Evolutionary conservation across 129 eudicot species (phyloP).

Genomic region (Pulicaria dysenterica): DNA sequence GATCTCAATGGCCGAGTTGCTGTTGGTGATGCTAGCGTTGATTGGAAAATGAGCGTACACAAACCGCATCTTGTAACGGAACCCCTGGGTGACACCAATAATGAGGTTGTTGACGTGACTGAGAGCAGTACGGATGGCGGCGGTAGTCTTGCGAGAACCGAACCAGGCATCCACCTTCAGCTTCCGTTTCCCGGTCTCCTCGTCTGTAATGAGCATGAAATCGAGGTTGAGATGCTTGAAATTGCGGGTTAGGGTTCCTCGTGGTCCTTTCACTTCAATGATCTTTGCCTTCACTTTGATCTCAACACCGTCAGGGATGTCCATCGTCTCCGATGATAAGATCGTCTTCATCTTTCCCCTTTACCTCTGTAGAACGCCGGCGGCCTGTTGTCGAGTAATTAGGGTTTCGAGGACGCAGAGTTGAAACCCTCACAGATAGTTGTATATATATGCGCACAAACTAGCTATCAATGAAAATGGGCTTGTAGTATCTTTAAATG

Average conservation of each 20-base stretch:
- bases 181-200: constrained; percentile 40
- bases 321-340: constrained; percentile 59
- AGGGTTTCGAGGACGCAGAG: constrained; percentile 26
- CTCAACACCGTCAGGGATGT: constrained; percentile 54
- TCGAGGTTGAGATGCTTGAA: constrained; percentile 45
- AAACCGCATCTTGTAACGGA: constrained; percentile 45
- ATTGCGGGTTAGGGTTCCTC: constrained; percentile 44
- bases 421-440: not conserved
- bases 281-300: constrained; percentile 51
- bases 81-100: constrained; percentile 39
- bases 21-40: constrained; percentile 37
- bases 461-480: not conserved
- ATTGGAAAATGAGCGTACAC: constrained; percentile 46
- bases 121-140: constrained; percentile 42
- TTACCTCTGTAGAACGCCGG: not conserved
- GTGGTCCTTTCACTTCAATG: constrained; percentile 41
- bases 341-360: constrained; percentile 48
- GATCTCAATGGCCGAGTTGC: constrained; percentile 42
- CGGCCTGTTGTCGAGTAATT: constrained; percentile 15
- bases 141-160: constrained; percentile 44
- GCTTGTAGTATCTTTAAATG: constrained; percentile 1
- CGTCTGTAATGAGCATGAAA: constrained; percentile 36
- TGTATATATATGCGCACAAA: not conserved
- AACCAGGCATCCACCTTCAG: constrained; percentile 46
- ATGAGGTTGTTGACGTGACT: constrained; percentile 40